These are phyloP conservation scores for Tolypocladium album DNA, from an alignment of 2,329 filamentous ascomycete genomes.

Conservation along the genomic window DNA sequence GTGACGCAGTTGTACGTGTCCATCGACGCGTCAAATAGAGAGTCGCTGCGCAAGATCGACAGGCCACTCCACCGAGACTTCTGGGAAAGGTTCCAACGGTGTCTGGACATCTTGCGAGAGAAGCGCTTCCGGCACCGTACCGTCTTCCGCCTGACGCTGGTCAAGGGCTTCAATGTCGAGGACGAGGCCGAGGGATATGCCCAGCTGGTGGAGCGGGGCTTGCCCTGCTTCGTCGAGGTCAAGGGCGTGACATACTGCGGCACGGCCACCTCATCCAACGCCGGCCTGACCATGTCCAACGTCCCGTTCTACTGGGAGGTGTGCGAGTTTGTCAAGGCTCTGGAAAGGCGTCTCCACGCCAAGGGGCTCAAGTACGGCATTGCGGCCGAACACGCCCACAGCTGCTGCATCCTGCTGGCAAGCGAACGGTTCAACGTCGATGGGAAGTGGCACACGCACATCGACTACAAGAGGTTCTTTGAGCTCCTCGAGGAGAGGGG, in stretches of 20 bases:
- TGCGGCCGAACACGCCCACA: slow-evolving; percentile 89
- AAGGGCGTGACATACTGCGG: slow-evolving; percentile 98
- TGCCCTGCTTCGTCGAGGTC: slow-evolving; percentile 89
- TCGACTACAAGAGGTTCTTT: slow-evolving; percentile 87
- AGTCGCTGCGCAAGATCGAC: slow-evolving; percentile 80
- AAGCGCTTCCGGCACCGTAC: slow-evolving; percentile 80
- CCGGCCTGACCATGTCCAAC: slow-evolving; percentile 91
- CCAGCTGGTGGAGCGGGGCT: slow-evolving; percentile 70
- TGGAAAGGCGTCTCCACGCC: slow-evolving; percentile 57
- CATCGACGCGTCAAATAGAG: slow-evolving; percentile 87
- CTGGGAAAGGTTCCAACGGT: slow-evolving; percentile 90
- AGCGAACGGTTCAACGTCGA: slow-evolving; percentile 67
- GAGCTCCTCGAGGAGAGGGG: slow-evolving; percentile 62
- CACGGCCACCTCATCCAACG: slow-evolving; percentile 71
- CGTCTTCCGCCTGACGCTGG: slow-evolving; percentile 87
- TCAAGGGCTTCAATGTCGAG: slow-evolving; percentile 96
- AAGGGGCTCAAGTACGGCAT: slow-evolving; percentile 78
- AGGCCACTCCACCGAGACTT: slow-evolving; percentile 89
- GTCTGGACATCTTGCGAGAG: slow-evolving; percentile 78
- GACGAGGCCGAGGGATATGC: slow-evolving; percentile 89
- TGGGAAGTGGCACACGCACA: slow-evolving; percentile 81
- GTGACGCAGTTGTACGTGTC: slow-evolving; percentile 95
- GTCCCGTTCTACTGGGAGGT: slow-evolving; percentile 95
- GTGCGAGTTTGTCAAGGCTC: slow-evolving; percentile 64
- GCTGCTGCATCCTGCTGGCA: slow-evolving; percentile 82